Conservation (phyloP, 2,329 filamentous ascomycete genomes). For the Tolypocladium amazonense region DNA sequence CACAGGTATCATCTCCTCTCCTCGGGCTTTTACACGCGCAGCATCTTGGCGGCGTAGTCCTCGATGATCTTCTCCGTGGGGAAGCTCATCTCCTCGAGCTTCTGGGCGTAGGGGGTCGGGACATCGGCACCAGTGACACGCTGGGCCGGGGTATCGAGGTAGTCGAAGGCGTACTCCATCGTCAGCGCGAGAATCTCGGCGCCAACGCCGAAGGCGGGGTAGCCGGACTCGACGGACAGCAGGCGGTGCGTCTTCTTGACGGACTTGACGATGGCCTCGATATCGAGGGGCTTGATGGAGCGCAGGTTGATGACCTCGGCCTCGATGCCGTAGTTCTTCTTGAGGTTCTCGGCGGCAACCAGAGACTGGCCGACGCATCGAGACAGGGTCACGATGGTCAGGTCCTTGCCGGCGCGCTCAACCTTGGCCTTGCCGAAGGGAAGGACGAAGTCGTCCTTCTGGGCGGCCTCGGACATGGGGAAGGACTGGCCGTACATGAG, state of each 20-base stretch:
- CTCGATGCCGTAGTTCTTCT: constrained; percentile 94
- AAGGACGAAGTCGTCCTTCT: constrained; percentile 92
- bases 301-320: constrained; percentile 97
- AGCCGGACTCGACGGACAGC: constrained; percentile 87
- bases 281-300: constrained; percentile 91
- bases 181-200: constrained; percentile 88
- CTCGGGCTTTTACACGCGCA: constrained; percentile 53
- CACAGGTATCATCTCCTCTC: background rate
- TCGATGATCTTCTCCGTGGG: constrained; percentile 82
- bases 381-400: constrained; percentile 90
- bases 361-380: constrained; percentile 92
- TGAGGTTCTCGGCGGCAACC: constrained; percentile 77
- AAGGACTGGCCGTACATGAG: constrained; percentile 86
- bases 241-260: constrained; percentile 97
- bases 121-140: constrained; percentile 95
- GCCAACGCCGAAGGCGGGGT: constrained; percentile 87
- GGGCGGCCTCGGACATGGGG: constrained; percentile 94
- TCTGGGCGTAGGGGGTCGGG: constrained; percentile 87
- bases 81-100: constrained; percentile 92
- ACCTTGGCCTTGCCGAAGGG: constrained; percentile 99
- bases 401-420: constrained; percentile 88
- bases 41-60: constrained; percentile 78
- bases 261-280: constrained; percentile 90
- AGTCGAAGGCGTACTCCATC: constrained; percentile 98
- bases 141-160: constrained; percentile 86